Base-by-base conservation (phyloP, 2,329 filamentous ascomycete genomes). In the Aplosporella prunicola region DNA sequence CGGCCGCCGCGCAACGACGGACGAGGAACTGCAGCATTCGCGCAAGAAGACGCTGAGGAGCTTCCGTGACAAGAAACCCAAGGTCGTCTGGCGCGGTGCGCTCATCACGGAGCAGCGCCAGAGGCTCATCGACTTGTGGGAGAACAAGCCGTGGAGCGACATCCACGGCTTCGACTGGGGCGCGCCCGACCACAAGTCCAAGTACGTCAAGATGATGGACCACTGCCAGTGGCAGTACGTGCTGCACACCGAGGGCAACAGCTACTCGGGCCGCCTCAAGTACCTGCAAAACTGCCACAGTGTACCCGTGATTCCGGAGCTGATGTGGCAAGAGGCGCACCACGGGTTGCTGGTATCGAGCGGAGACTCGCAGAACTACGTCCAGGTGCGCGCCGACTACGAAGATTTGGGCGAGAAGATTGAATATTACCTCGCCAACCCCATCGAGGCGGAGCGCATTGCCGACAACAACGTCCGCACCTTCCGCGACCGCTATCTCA, bases 401-500 rank as follows among this genome's bases (percentile, higher is more conserved):
- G 52, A 52, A 3, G 56, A 64, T 41, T 48, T 65, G 10, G 49
- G 58, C 18, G 41, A 47, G n/a, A 57, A 53, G 35, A 55, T 66
- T 27, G 43, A 63, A 11, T 40, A 40, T 25, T 40, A 40, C 5
- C 38, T 40, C 31, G 60, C 60, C 35, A 52, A 72, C 3, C 53
- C 67, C 29, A 53, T 59, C 35, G 53, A 71, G 40, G 61, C 61
- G 0, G 45, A 56, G 6, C 50, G 58, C 4, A 71, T 76, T 35
- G 71, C 71, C 6, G 52, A 63, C 17, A 71, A 73, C 46, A 61
- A 58, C 4, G 58, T 66, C 7, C 49, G 49, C 26, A 63, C 60
- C 7, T 72, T 74, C 46, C 60, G 69, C 2, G 68, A 74, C 43
- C 54, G 67, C 4, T 74, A 73, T 45, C 51, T 74, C 20, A 73